Conservation (phyloP, 2,329 filamentous ascomycete species). For the Orbilia blumenaviensis region DNA sequence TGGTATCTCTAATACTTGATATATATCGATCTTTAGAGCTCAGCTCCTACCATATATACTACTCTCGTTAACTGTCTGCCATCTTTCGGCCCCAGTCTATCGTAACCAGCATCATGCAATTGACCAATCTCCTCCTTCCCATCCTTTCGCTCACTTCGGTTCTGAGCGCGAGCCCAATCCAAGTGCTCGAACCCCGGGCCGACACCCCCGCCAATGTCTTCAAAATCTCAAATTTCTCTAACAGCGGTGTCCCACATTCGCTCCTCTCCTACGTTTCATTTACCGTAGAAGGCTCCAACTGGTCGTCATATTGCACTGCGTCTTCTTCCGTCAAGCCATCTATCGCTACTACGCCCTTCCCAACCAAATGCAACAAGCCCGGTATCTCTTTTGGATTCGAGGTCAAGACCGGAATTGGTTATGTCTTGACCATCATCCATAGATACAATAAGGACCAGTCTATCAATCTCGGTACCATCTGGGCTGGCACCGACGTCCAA, state of each 20-base stretch:
- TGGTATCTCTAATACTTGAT: neutral
- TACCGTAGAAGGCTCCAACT: too few species aligned
- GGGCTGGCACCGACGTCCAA: slow-evolving; percentile 27
- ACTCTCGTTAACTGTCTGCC: neutral
- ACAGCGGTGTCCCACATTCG: slow-evolving; percentile 27
- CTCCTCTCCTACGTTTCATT: slow-evolving; percentile 20
- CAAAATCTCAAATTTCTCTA: slow-evolving; percentile 25
- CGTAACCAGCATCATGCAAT: slow-evolving; percentile 20
- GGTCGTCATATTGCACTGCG: slow-evolving; percentile 15
- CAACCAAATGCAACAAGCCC: slow-evolving; percentile 22
- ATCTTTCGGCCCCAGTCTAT: neutral
- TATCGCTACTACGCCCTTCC: slow-evolving; percentile 24
- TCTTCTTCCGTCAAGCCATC: neutral
- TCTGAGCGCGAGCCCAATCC: slow-evolving; percentile 16
- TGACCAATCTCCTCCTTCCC: slow-evolving; percentile 25
- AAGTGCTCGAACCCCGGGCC: slow-evolving; percentile 12
- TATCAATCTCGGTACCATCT: slow-evolving; percentile 22
- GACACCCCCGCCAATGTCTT: neutral
- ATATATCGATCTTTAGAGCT: neutral
- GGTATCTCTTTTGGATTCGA: slow-evolving; percentile 25
- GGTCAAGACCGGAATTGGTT: slow-evolving; percentile 12
- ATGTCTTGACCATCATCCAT: slow-evolving; percentile 30
- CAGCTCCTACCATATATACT: neutral
- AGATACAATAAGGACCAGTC: slow-evolving; percentile 24
- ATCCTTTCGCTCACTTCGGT: slow-evolving; percentile 19